A percentile compares a stretch with the other conserved stretches of the same genome.
Evolutionary conservation across 495 filamentous ascomycete species (phyloP).

Genomic region (Collariella sp.): DNA sequence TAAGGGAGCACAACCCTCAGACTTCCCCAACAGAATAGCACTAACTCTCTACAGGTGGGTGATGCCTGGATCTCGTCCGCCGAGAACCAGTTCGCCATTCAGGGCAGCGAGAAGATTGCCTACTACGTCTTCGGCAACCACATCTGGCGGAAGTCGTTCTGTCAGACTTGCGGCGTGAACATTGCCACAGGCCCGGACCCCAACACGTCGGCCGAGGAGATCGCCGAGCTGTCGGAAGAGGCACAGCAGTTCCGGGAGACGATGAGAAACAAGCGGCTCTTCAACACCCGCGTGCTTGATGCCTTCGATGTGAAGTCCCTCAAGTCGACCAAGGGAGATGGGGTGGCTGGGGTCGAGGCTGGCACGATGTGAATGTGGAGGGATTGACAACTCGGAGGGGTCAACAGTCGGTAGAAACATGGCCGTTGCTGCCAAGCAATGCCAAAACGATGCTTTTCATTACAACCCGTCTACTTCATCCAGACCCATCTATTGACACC

Average conservation of each 20-base stretch:
- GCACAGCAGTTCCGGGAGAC: slow-evolving; percentile 1
- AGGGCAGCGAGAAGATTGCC: slow-evolving; percentile 29
- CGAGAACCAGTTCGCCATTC: slow-evolving; percentile 22
- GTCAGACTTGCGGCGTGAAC: slow-evolving; percentile 37
- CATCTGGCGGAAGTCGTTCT: slow-evolving; percentile 32
- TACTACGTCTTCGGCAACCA: slow-evolving; percentile 27
- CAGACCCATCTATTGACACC: no score
- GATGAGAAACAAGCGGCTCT: background rate
- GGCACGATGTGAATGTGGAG: slow-evolving; percentile 32
- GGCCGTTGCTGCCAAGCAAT: no score
- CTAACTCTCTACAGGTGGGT: slow-evolving; percentile 10
- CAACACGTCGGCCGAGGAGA: slow-evolving; percentile 14
- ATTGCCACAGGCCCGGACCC: slow-evolving; percentile 19
- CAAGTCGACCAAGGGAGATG: slow-evolving; percentile 15
- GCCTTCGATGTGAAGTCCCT: slow-evolving; percentile 24
- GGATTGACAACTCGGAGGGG: background rate
- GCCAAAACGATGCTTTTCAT: background rate
- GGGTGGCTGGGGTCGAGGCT: slow-evolving; percentile 21
- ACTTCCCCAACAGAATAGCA: slow-evolving; percentile 27
- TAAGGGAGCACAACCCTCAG: slow-evolving; percentile 41
- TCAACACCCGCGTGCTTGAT: slow-evolving; percentile 31
- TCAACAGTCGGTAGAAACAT: no score
- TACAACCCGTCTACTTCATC: no score
- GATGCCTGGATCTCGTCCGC: slow-evolving; percentile 33
- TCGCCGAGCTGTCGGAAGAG: slow-evolving; percentile 19